Percentiles rank a stretch among this genome's conserved stretches.
phyloP scores from a whole-genome alignment of 2,329 filamentous ascomycete genomes.

The Fonsecaea nubica region DNA sequence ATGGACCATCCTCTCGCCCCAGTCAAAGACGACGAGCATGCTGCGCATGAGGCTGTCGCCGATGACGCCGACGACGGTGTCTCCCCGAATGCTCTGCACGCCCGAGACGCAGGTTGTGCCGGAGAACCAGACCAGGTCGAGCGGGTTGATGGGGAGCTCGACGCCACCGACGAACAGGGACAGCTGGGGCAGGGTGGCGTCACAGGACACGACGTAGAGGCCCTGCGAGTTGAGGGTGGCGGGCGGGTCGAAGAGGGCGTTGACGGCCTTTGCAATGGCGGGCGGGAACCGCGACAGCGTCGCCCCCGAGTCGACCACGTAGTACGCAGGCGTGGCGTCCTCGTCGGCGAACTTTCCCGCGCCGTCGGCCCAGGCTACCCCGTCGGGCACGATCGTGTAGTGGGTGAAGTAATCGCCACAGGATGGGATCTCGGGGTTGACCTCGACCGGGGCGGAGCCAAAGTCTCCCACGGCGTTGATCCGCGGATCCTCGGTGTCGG shows the following conservation, averaged over 20 bases:
- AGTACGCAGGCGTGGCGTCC: neutral
- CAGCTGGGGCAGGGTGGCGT: neutral
- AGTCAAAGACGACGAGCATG: constrained; percentile 58
- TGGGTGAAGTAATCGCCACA: neutral
- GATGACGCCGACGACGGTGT: neutral
- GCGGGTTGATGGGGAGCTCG: neutral
- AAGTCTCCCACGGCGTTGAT: constrained; percentile 18
- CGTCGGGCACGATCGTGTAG: constrained; percentile 5
- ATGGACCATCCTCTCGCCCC: constrained; percentile 55
- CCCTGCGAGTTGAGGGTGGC: neutral
- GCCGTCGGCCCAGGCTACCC: neutral
- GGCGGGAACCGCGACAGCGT: neutral
- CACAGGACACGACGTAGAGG: neutral
- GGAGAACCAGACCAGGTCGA: neutral
- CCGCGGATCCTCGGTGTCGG: constrained; percentile 17
- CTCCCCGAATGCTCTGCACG: neutral
- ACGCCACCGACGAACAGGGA: neutral
- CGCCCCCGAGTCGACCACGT: neutral
- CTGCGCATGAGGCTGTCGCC: constrained; percentile 59
- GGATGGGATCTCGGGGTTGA: neutral
- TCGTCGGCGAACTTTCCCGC: neutral
- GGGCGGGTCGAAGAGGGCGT: constrained; percentile 1
- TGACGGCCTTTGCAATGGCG: neutral
- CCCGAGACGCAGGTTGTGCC: neutral
- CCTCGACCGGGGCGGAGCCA: neutral